Percentiles rank a stretch among this genome's conserved stretches.
Evolutionary conservation across 441 rosid species (phyloP).

Genomic region (Jatropha multifida): DNA sequence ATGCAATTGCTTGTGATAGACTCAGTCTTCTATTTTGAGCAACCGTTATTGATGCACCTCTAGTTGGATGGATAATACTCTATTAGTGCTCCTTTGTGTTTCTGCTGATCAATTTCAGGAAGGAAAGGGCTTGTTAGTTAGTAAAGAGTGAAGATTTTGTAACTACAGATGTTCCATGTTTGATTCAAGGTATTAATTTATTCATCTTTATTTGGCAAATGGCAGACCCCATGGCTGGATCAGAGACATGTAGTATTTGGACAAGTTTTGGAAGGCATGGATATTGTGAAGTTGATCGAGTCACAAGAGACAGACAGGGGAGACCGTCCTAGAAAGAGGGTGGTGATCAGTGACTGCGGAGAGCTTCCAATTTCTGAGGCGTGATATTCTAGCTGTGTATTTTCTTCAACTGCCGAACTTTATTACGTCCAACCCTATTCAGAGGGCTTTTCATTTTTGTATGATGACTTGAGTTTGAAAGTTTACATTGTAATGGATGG

Average conservation of each 20-base stretch:
- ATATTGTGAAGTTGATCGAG: slow-evolving; percentile 75
- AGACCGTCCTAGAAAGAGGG: slow-evolving; percentile 91
- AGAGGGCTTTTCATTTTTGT: not conserved
- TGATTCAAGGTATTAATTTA: not conserved
- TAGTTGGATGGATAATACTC: not conserved
- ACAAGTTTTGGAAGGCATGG: slow-evolving; percentile 96
- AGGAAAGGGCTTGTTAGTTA: not conserved
- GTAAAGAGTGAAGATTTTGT: not conserved
- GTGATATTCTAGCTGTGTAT: slow-evolving; percentile 25
- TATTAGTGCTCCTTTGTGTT: not conserved
- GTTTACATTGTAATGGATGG: slow-evolving; percentile 3
- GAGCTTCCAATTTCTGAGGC: slow-evolving; percentile 76
- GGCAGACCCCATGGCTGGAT: slow-evolving; percentile 95
- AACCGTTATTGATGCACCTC: not conserved
- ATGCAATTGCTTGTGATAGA: not conserved
- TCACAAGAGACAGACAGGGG: slow-evolving; percentile 94
- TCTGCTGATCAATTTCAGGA: not conserved
- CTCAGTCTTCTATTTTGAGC: not conserved
- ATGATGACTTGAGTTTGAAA: too few relatives aligned
- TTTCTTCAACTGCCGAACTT: slow-evolving; percentile 3
- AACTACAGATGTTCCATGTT: not conserved
- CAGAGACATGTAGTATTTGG: slow-evolving; percentile 96
- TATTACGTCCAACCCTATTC: not conserved
- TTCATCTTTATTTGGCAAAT: slow-evolving; percentile 22
- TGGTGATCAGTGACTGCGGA: slow-evolving; percentile 74